Base-by-base conservation (phyloP, 2,329 filamentous ascomycete genomes). In the Sarocladiaceae sp. region DNA sequence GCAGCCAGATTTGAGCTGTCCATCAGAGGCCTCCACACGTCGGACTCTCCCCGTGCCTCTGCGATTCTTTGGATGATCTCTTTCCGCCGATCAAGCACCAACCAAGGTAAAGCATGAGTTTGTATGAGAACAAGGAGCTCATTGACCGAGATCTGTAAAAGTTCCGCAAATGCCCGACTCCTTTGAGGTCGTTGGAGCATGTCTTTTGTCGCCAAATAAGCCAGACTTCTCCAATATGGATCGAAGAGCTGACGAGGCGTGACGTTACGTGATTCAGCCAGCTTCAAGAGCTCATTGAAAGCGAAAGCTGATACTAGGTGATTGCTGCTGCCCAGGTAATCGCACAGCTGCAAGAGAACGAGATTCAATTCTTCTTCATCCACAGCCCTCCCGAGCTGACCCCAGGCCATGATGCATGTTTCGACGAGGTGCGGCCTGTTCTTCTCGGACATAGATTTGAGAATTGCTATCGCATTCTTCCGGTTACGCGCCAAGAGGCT, bases 211-310 rank as follows among this genome's bases (percentile, higher is more conserved):
- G 90, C 85, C 48, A 86, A 80, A 54, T 93, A 87, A 1, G 90
- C 92, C 40, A 99, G 76, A 26, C 82, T 93, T 58, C 84, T 83
- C 92, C 93, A 97, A 66, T 91, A 97, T 1, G 93, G 91, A 52
- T 86, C 83, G 53, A 97, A 86, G 0, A 99, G 73, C 15, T 84
- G 82, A 25, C 79, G 77, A 2, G 86, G 79, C 1, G 82, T 86
- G 33, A 82, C 75, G 3, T 77, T 75, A 36, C 84, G 79, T 46
- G 77, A 73, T 50, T 86, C 79, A 1, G 91, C 87, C 47, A 97
- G 76, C 55, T 83, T 84, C 18, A 87, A 76, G 35, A 96, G 73
- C 68, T 96, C 92, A 58, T 88, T 87, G 65, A 91, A 94, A 3
- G 93, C 90, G 57, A 91, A 81, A 4, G 86, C 87, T 51, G 86